Percentiles rank a stretch among this genome's conserved stretches.
Conservation (phyloP, 257 asterid genomes). For the Solanum acaule region DNA sequence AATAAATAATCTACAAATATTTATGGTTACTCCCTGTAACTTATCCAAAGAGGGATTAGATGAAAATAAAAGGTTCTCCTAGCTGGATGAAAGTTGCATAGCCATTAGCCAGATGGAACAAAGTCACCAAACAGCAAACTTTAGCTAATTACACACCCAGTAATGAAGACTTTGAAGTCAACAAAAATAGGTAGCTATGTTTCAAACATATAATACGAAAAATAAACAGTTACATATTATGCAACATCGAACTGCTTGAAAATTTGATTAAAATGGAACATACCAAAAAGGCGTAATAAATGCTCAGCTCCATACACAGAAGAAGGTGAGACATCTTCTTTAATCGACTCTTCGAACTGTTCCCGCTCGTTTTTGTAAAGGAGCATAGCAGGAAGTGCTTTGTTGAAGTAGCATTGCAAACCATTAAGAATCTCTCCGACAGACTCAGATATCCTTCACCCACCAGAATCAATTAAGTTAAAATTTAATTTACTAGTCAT, state of each 20-base stretch:
- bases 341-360: slow-evolving; percentile 35
- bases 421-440: slow-evolving; percentile 48
- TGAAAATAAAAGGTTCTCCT: background rate
- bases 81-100: background rate
- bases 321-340: slow-evolving; percentile 42
- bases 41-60: background rate
- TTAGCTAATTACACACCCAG: background rate
- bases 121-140: background rate
- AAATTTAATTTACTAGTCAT: background rate
- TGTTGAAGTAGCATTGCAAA: slow-evolving; percentile 52
- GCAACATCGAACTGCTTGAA: background rate
- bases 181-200: background rate
- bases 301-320: slow-evolving; percentile 75
- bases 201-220: background rate
- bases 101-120: background rate
- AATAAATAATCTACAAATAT: background rate
- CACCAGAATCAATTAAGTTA: slow-evolving; percentile 6
- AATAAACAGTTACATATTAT: background rate
- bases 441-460: slow-evolving; percentile 39
- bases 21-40: background rate
- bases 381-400: slow-evolving; percentile 57
- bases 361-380: slow-evolving; percentile 65
- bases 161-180: background rate
- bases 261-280: background rate
- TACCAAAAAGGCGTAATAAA: slow-evolving; percentile 71